Conservation (phyloP, 495 filamentous ascomycete species). For the Aspergillus heteromorphus region DNA sequence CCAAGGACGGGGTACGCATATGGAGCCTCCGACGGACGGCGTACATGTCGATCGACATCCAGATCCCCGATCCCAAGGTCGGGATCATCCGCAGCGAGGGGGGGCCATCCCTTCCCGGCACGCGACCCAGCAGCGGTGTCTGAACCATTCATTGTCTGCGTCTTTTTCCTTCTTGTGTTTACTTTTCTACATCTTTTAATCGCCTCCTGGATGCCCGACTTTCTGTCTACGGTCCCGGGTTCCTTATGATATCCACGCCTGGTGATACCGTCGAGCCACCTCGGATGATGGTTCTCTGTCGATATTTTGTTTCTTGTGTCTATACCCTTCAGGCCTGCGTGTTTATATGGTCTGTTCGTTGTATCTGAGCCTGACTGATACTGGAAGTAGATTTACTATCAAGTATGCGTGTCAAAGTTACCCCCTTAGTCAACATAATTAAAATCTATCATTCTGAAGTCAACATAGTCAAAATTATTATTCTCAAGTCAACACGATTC, state of each 20-base stretch:
- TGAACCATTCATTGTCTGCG: no score
- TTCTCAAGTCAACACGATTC: no score
- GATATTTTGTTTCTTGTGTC: constrained; percentile 3
- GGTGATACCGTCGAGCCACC: constrained; percentile 15
- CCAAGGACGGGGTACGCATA: constrained; percentile 58
- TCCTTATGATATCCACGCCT: constrained; percentile 12
- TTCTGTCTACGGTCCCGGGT: no score
- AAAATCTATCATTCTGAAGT: no score
- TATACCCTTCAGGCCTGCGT: not conserved
- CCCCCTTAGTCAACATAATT: no score
- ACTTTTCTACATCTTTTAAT: not conserved
- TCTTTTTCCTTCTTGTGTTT: not conserved
- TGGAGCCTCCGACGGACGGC: constrained; percentile 74
- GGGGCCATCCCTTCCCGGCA: constrained; percentile 31
- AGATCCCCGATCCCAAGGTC: constrained; percentile 76
- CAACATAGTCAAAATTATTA: no score
- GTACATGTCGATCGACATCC: constrained; percentile 84
- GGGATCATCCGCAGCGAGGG: constrained; percentile 43
- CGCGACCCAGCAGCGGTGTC: constrained; percentile 35
- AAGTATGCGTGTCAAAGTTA: no score
- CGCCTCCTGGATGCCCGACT: not conserved
- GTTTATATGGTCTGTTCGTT: not conserved
- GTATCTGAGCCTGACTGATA: not conserved
- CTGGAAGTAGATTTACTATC: not conserved
- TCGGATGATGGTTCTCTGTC: constrained; percentile 2